These are phyloP conservation scores for Podaxis sp. DNA, from an alignment of 768 basidiomycete genomes.

Conservation along the genomic window DNA sequence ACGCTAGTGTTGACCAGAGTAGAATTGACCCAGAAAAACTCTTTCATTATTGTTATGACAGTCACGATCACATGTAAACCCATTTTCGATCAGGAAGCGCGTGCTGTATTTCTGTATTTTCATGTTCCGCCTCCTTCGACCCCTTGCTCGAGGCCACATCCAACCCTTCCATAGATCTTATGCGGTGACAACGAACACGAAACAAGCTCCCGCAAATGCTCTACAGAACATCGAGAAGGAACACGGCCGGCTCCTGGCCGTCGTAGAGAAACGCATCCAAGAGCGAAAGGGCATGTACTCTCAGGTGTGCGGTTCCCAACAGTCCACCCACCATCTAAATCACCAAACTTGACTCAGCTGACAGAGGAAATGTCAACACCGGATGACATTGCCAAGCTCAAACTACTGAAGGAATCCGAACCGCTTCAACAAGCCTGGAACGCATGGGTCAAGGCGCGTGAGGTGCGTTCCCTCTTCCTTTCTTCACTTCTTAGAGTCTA, in stretches of 20 bases:
- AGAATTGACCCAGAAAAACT: no score
- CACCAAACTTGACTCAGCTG: conserved; percentile 30
- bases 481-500: background rate
- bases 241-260: conserved; percentile 47
- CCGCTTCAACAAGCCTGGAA: conserved; percentile 67
- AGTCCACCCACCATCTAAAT: background rate
- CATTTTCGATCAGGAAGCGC: background rate
- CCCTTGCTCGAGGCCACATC: conserved; percentile 4
- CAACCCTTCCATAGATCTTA: conserved; percentile 5
- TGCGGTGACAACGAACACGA: background rate
- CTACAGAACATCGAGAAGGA: conserved; percentile 30
- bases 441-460: conserved; percentile 47
- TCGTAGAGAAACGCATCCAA: conserved; percentile 51
- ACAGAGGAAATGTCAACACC: conserved; percentile 48
- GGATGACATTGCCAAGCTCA: conserved; percentile 55
- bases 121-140: conserved; percentile 10
- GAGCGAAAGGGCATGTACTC: conserved; percentile 40
- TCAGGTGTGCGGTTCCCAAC: conserved; percentile 29
- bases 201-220: conserved; percentile 6
- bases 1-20: no score
- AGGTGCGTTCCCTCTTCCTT: conserved; percentile 40
- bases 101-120: background rate
- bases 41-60: no score
- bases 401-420: conserved; percentile 65
- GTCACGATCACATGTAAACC: background rate